phyloP scores from a whole-genome alignment of 2,329 filamentous ascomycete genomes.

The Tolypocladium cylindrosporum region DNA sequence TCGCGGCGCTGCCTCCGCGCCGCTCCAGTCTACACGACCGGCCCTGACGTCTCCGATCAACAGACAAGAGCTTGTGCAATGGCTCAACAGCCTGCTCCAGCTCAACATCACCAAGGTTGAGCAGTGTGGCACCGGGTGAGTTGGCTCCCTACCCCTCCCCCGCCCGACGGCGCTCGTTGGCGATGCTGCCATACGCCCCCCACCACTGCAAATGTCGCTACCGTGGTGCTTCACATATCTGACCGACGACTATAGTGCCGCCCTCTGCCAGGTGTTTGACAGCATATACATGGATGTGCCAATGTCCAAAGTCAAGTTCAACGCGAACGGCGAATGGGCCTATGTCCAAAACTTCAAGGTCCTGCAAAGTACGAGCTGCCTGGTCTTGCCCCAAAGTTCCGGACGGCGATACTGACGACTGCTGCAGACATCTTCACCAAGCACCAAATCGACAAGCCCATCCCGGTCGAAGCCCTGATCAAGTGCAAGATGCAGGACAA shows the following conservation, averaged over 20 bases:
- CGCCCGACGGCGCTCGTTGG: neutral
- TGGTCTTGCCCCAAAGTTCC: neutral
- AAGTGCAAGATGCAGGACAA: conserved; percentile 99
- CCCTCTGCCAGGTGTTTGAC: conserved; percentile 95
- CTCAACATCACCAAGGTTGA: conserved; percentile 98
- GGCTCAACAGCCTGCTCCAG: conserved; percentile 96
- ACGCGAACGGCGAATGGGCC: conserved; percentile 91
- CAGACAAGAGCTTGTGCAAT: conserved; percentile 92
- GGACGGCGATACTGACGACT: conserved; percentile 3
- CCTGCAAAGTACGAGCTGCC: conserved; percentile 66
- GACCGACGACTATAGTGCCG: conserved; percentile 52
- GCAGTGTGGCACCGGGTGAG: conserved; percentile 93
- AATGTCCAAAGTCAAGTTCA: conserved; percentile 96
- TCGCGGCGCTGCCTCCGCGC: neutral
- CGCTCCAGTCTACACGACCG: neutral
- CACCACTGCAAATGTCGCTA: neutral
- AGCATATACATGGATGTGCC: conserved; percentile 94
- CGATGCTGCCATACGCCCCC: neutral
- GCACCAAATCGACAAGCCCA: conserved; percentile 79
- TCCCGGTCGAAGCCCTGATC: conserved; percentile 78
- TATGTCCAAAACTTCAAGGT: conserved; percentile 99
- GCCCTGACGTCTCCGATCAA: conserved; percentile 1
- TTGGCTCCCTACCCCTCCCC: conserved; percentile 11
- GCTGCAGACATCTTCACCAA: conserved; percentile 66
- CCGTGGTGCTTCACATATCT: neutral